phyloP scores from a whole-genome alignment of 1,139 yeast genomes.

The Keqinozyma sinolaborantium region DNA sequence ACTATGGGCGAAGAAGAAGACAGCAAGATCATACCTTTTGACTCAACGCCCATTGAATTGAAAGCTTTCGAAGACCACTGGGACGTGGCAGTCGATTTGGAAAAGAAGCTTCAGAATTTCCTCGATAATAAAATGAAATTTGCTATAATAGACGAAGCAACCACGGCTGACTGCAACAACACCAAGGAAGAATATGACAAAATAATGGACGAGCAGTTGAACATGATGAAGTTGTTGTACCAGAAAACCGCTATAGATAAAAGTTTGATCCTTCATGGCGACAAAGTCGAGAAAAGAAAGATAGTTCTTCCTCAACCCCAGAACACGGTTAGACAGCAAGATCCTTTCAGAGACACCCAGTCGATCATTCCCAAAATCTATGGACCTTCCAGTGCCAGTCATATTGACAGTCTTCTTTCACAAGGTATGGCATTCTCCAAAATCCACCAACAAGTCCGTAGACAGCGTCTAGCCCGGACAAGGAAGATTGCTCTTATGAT shows the following conservation, averaged over 20 bases:
- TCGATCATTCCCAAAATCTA: slow-evolving; percentile 37
- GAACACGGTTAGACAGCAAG: slow-evolving; percentile 33
- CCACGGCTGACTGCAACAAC: slow-evolving; percentile 26
- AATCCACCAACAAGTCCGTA: slow-evolving; percentile 64
- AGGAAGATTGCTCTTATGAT: slow-evolving; percentile 77
- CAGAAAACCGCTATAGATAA: slow-evolving; percentile 33
- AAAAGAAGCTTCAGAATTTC: slow-evolving; percentile 48
- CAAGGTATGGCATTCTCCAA: slow-evolving; percentile 78
- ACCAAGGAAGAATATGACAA: slow-evolving; percentile 33
- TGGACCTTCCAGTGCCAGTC: slow-evolving; percentile 49
- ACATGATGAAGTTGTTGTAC: slow-evolving; percentile 23
- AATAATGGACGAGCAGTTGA: slow-evolving; percentile 29
- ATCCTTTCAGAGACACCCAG: slow-evolving; percentile 38
- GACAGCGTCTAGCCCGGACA: slow-evolving; percentile 63
- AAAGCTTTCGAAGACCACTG: slow-evolving; percentile 13
- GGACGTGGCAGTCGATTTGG: slow-evolving; percentile 25
- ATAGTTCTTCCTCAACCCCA: slow-evolving; percentile 42
- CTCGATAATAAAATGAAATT: slow-evolving; percentile 44
- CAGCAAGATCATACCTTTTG: slow-evolving; percentile 27
- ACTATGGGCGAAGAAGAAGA: slow-evolving; percentile 42
- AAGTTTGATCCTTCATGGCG: slow-evolving; percentile 40
- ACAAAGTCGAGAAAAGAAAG: slow-evolving; percentile 43
- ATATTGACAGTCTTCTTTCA: slow-evolving; percentile 66
- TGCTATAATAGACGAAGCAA: slow-evolving; percentile 40
- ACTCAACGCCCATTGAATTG: slow-evolving; percentile 26